These are phyloP conservation scores for Styphnolobium japonicum DNA, from an alignment of 306 rosid genomes.

Conservation along the genomic window DNA sequence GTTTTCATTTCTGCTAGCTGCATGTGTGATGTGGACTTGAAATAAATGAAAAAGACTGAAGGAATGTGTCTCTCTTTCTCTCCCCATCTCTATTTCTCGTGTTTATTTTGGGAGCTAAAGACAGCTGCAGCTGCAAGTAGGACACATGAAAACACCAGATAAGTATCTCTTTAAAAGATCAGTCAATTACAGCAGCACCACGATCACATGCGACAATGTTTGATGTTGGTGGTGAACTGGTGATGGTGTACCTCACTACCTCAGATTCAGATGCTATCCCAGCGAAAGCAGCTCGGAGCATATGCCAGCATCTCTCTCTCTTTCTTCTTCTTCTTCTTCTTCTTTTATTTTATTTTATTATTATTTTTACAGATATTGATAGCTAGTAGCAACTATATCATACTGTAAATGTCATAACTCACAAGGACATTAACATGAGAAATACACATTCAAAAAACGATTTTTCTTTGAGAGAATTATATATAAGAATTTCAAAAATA, in stretches of 20 bases:
- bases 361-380: too few relatives aligned
- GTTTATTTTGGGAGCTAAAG: not conserved
- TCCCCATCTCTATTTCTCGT: not conserved
- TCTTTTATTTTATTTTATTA: too few relatives aligned
- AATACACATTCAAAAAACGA: too few relatives aligned
- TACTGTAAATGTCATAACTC: not conserved
- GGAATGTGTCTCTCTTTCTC: not conserved
- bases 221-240: not conserved
- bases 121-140: slow-evolving; percentile 15
- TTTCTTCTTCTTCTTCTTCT: too few relatives aligned
- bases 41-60: slow-evolving; percentile 6
- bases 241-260: not conserved
- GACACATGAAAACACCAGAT: not conserved
- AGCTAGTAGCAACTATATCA: not conserved
- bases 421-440: too few relatives aligned
- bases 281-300: not conserved
- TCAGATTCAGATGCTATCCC: not conserved
- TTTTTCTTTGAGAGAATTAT: too few relatives aligned
- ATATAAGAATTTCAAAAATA: not conserved
- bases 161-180: not conserved
- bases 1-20: slow-evolving; percentile 17
- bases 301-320: not conserved
- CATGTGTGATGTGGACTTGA: slow-evolving; percentile 35
- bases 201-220: not conserved
- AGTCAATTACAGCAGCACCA: not conserved